These are phyloP conservation scores for Phaeosphaeria sp. DNA, from an alignment of 2,329 filamentous ascomycete genomes.

Conservation along the genomic window DNA sequence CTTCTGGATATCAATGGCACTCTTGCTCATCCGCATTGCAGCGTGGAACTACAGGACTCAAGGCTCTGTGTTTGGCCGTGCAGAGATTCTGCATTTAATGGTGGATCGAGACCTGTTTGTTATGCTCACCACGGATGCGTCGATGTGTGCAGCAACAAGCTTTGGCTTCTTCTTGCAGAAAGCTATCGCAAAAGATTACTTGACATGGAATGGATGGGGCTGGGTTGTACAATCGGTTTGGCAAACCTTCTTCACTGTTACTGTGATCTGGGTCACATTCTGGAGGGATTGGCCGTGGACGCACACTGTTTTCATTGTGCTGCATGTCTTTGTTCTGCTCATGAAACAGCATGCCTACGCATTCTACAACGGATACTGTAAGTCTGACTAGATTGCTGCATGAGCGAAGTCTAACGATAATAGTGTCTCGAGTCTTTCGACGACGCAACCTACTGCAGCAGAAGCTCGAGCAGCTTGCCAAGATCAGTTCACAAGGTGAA, in stretches of 20 bases:
- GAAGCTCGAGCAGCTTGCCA: slow-evolving; percentile 65
- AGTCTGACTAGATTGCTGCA: slow-evolving; percentile 13
- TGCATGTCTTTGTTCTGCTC: slow-evolving; percentile 76
- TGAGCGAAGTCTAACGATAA: too few species aligned
- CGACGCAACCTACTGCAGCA: slow-evolving; percentile 52
- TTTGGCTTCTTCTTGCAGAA: slow-evolving; percentile 72
- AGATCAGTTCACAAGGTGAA: slow-evolving; percentile 55
- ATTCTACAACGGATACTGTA: slow-evolving; percentile 76
- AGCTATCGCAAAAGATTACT: slow-evolving; percentile 62
- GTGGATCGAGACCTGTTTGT: slow-evolving; percentile 61
- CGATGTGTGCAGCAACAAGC: slow-evolving; percentile 71
- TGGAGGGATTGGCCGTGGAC: slow-evolving; percentile 83
- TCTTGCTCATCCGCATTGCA: slow-evolving; percentile 72
- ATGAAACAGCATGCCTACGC: slow-evolving; percentile 87
- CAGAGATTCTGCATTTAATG: slow-evolving; percentile 77
- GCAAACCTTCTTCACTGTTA: slow-evolving; percentile 70
- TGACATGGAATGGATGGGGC: slow-evolving; percentile 72
- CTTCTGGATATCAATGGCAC: slow-evolving; percentile 72
- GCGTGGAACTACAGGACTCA: slow-evolving; percentile 72
- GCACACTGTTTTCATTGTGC: slow-evolving; percentile 77
- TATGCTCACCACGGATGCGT: slow-evolving; percentile 67
- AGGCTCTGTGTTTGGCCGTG: slow-evolving; percentile 72
- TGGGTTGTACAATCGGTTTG: slow-evolving; percentile 80
- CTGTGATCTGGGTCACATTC: slow-evolving; percentile 70
- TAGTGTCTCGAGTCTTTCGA: slow-evolving; percentile 58